Evolutionary conservation across 2,329 filamentous ascomycete genomes (phyloP).

Genomic region (Aureobasidium sp.): DNA sequence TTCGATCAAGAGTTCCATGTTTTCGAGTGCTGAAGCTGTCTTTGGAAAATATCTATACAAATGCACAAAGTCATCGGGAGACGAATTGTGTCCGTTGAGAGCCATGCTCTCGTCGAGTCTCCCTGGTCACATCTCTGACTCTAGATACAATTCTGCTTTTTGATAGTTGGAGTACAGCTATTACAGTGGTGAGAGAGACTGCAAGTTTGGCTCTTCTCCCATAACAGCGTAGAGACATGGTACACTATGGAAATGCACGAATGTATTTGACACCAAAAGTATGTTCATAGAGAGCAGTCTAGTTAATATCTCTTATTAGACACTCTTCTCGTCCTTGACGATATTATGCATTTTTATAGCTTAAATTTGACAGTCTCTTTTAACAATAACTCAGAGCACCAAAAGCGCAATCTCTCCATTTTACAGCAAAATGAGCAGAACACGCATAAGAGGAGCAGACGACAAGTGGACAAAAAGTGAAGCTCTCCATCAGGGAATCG

Average conservation of each 20-base stretch:
- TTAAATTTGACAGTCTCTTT: no score
- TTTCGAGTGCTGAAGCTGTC: no score
- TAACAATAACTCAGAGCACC: not conserved
- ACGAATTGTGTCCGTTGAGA: not conserved
- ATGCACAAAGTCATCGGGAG: not conserved
- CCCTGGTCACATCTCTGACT: not conserved
- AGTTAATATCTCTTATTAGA: not conserved
- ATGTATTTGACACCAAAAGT: not conserved
- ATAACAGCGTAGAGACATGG: not conserved
- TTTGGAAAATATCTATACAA: no score
- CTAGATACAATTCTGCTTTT: not conserved
- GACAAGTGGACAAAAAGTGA: not conserved
- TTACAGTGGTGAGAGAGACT: not conserved
- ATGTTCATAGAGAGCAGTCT: not conserved
- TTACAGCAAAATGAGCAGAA: no score
- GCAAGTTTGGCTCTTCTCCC: not conserved
- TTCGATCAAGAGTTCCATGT: not conserved
- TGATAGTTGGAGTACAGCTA: not conserved
- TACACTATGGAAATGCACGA: not conserved
- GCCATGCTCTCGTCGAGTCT: not conserved
- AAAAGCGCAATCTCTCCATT: not conserved
- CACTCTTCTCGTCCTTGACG: not conserved
- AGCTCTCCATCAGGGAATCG: slow-evolving; percentile 7
- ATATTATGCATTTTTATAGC: not conserved
- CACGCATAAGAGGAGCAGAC: not conserved